These are phyloP conservation scores for Osmozyma mogii DNA, from an alignment of 805 yeast genomes.

Conservation along the genomic window DNA sequence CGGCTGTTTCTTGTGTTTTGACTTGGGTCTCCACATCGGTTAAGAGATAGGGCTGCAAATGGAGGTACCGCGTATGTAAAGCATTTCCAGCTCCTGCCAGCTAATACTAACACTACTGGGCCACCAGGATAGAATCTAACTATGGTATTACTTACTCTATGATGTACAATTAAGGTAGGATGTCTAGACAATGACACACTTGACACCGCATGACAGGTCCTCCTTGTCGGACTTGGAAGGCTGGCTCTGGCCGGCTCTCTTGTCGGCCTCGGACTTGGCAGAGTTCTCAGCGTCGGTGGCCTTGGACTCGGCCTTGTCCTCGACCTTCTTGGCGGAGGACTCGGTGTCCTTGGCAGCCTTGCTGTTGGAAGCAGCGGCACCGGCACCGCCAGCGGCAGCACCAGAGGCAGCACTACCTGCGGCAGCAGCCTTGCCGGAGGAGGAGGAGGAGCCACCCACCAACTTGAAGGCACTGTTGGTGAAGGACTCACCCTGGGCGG, in stretches of 20 bases:
- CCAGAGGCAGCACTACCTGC: no score
- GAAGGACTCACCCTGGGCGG: conserved; percentile 62
- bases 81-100: not conserved
- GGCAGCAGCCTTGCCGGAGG: no score
- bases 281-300: conserved; percentile 1
- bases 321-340: conserved; percentile 1
- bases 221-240: conserved; percentile 3
- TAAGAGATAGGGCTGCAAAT: conserved; percentile 9
- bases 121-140: no score
- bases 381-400: no score
- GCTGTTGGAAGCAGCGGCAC: no score
- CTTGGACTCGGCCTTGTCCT: not conserved
- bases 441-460: conserved; percentile 1
- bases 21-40: not conserved
- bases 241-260: conserved; percentile 8
- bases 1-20: conserved; percentile 8
- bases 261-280: conserved; percentile 1
- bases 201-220: conserved; percentile 8
- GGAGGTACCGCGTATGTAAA: not conserved
- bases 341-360: no score
- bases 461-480: conserved; percentile 21
- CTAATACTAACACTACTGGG: not conserved
- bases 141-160: conserved; percentile 1
- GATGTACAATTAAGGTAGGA: not conserved
- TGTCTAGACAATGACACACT: conserved; percentile 10